These are phyloP conservation scores for Tolypocladium guangdongense DNA, from an alignment of 2,329 filamentous ascomycete genomes.

Conservation along the genomic window DNA sequence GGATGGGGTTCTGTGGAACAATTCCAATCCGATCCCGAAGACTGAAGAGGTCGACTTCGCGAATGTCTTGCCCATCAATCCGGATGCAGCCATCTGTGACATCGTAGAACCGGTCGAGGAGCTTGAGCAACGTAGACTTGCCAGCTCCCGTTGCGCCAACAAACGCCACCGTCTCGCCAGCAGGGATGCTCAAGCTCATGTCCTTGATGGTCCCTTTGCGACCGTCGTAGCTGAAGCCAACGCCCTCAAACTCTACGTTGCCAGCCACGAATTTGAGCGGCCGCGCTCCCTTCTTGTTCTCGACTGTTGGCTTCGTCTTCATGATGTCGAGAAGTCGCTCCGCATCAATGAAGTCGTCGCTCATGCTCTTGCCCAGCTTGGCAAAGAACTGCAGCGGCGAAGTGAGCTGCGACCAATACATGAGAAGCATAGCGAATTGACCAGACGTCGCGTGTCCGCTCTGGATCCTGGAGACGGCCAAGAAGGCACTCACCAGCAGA, in stretches of 20 bases:
- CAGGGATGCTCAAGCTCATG: conserved; percentile 37
- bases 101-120: conserved; percentile 50
- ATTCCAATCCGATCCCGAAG: conserved; percentile 43
- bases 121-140: conserved; percentile 46
- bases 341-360: conserved; percentile 45
- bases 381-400: conserved; percentile 62
- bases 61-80: conserved; percentile 47
- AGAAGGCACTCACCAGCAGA: conserved; percentile 50
- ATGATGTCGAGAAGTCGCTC: conserved; percentile 48
- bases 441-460: conserved; percentile 49
- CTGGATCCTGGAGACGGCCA: conserved; percentile 56
- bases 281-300: conserved; percentile 38
- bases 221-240: conserved; percentile 49
- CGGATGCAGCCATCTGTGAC: conserved; percentile 39
- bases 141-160: conserved; percentile 50
- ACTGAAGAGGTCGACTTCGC: conserved; percentile 39
- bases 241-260: conserved; percentile 41
- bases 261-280: conserved; percentile 41
- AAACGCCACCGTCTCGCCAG: conserved; percentile 46
- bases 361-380: conserved; percentile 42
- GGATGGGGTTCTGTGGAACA: conserved; percentile 43
- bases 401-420: conserved; percentile 65
- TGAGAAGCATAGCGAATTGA: conserved; percentile 59
- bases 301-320: conserved; percentile 43
- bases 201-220: conserved; percentile 46